Percentiles rank a stretch among this genome's conserved stretches.
These are phyloP conservation scores for Clarkia xantiana DNA, from an alignment of 345 rosid species.

Conservation along the genomic window DNA sequence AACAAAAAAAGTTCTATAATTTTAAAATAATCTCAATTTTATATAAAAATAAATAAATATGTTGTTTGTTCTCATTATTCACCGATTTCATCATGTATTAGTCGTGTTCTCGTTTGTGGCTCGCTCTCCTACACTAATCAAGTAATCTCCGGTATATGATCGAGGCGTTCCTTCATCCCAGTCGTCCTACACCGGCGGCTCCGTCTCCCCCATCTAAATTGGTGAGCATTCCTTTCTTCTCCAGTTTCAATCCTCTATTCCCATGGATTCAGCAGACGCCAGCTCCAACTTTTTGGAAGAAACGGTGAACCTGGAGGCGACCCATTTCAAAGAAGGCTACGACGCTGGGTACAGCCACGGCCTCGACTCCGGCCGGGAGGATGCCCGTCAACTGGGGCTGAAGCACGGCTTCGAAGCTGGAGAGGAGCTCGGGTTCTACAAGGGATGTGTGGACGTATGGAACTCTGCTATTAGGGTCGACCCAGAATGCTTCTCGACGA, in stretches of 20 bases:
- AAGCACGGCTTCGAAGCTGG: constrained; percentile 58
- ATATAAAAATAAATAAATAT: no score
- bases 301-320: constrained; percentile 40
- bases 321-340: constrained; percentile 52
- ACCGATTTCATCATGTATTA: no score
- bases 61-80: no score
- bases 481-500: constrained; percentile 33
- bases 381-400: constrained; percentile 45
- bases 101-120: no score
- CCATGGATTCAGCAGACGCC: constrained; percentile 11
- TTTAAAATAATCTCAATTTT: no score
- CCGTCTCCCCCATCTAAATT: no score
- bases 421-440: constrained; percentile 69
- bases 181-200: no score
- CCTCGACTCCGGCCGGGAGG: constrained; percentile 38
- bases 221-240: not conserved
- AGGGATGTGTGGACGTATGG: constrained; percentile 62
- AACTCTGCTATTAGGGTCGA: constrained; percentile 34
- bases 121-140: no score
- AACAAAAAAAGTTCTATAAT: no score
- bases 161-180: no score
- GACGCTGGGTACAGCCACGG: constrained; percentile 40
- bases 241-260: constrained; percentile 8
- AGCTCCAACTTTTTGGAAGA: constrained; percentile 40
- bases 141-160: no score